Evolutionary conservation across 306 rosid species (phyloP), one percentile per base, ranked within the genome.

Genomic region (Ammopiptanthus mongolicus): DNA sequence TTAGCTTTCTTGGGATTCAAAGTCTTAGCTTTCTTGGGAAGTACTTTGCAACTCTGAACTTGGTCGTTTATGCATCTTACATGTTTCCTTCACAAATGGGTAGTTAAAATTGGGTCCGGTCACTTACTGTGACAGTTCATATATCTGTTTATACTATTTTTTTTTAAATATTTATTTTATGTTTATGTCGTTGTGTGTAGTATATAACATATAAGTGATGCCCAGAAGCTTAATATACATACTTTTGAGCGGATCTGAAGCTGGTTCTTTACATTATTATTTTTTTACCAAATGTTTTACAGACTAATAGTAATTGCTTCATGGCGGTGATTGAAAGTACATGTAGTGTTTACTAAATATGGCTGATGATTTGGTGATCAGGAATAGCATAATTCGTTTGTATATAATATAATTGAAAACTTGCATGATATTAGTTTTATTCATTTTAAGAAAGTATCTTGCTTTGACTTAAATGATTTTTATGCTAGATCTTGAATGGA

Each of bases 161-260:
- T 37, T 12, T 15, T n/a, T 5, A 9, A 8, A 41, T 59, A 10
- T 59, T 59, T n/a, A 5, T 31, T 60, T n/a, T 9, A 55, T 3
- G 9, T 14, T 61, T 6, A 22, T 21, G 36, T 57, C 74, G 39
- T 48, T 46, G 18, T 74, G 44, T 59, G n/a, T 28, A 13, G 17
- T 59, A 12, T 59, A 3, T 15, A 74, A 50, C n/a, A n/a, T n/a
- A 51, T 58, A 29, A 37, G 37, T 57, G 29, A 14, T n/a, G n/a
- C n/a, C n/a, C n/a, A 23, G 2, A 1, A 2, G 25, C 6, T 41
- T 21, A 60, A 59, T 39, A 28, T 77, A 60, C 21, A 29, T 61
- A 19, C 60, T 29, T 33, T 41, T 6, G 69, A 22, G 51, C 71
- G 75, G 82, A 79, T 84, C 82, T 79, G 69, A 18, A 70, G 37